A percentile compares a stretch with the other conserved stretches of the same genome.
Conservation (phyloP, 1,284 basidiomycete species). For the Apiotrichum sp. region DNA sequence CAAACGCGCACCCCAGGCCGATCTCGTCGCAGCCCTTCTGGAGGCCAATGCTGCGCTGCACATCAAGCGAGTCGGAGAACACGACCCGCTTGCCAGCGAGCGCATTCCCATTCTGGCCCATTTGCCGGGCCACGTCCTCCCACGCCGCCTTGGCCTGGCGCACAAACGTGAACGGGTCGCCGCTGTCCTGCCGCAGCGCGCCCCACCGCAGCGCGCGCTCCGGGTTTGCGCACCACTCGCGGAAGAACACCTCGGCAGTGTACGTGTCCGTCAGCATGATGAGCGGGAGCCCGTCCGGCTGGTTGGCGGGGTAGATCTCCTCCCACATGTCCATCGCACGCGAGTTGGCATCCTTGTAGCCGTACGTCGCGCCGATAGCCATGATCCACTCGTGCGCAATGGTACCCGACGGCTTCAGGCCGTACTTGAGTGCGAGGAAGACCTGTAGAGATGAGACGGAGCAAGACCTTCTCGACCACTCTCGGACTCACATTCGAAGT, state of each 20-base stretch:
- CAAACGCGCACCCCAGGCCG: conserved; percentile 72
- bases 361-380: conserved; percentile 76
- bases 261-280: conserved; percentile 90
- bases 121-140: conserved; percentile 26
- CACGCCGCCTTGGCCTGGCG: conserved; percentile 63
- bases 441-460: conserved; percentile 52
- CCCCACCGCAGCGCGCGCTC: conserved; percentile 64
- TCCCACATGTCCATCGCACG: conserved; percentile 79
- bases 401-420: conserved; percentile 66
- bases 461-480: neutral
- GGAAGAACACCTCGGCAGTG: conserved; percentile 73
- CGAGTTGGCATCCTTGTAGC: conserved; percentile 70
- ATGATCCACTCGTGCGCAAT: conserved; percentile 97
- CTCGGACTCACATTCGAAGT: conserved; percentile 68
- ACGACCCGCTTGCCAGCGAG: conserved; percentile 62
- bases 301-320: conserved; percentile 57
- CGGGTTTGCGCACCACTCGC: conserved; percentile 61
- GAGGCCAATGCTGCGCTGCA: conserved; percentile 64
- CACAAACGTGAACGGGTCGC: conserved; percentile 74
- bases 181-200: conserved; percentile 85
- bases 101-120: conserved; percentile 56
- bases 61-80: conserved; percentile 72
- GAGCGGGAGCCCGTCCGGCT: conserved; percentile 50
- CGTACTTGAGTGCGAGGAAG: conserved; percentile 70
- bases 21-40: conserved; percentile 65